These are phyloP conservation scores for Hamamelis virginiana DNA, from an alignment of 164 flowering plant species.

Conservation along the genomic window DNA sequence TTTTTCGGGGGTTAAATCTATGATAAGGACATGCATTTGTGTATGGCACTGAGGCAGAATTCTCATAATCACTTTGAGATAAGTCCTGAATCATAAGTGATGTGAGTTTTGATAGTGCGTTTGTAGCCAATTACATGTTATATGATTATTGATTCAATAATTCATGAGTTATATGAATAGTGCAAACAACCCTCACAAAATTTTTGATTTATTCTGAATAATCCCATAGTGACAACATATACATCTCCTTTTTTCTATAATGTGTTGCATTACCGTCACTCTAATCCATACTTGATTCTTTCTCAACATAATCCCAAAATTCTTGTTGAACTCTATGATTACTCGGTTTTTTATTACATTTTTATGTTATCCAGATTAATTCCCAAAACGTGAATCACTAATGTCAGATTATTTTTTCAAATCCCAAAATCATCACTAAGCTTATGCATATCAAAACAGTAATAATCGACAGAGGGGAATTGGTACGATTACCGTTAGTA, in stretches of 20 bases:
- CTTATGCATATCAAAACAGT: too few species aligned
- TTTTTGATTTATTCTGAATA: not conserved
- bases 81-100: not conserved
- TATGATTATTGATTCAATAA: too few species aligned
- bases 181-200: not conserved
- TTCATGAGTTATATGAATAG: too few species aligned
- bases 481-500: slow-evolving; percentile 21
- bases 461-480: not conserved
- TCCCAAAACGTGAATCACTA: too few species aligned
- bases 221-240: not conserved
- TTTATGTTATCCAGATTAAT: too few species aligned
- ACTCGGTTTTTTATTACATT: too few species aligned
- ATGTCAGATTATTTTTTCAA: too few species aligned
- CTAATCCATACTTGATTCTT: not conserved
- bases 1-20: not conserved
- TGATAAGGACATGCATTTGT: not conserved
- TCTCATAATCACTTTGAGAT: not conserved
- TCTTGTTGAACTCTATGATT: not conserved
- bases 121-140: too few species aligned
- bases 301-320: not conserved
- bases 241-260: not conserved
- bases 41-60: not conserved
- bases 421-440: too few species aligned
- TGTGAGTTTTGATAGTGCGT: not conserved
- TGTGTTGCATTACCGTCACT: not conserved